Evolutionary conservation across 306 rosid genomes (phyloP).

Genomic region (Potentilla sterilis): DNA sequence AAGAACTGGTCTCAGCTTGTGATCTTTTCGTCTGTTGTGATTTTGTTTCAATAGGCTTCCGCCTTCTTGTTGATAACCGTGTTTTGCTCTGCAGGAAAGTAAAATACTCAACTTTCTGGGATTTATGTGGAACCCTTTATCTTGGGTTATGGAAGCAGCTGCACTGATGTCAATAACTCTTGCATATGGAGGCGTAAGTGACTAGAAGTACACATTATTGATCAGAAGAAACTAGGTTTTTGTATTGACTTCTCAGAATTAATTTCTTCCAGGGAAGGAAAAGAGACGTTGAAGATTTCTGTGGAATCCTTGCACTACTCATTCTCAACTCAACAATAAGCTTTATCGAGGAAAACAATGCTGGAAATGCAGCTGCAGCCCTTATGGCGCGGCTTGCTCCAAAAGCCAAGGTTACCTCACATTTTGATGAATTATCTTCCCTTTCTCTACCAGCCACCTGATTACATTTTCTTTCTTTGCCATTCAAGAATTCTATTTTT

Average conservation of each 20-base stretch:
- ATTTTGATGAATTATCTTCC: not conserved
- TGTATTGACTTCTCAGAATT: not conserved
- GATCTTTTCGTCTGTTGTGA: not conserved
- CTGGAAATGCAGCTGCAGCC: constrained; percentile 31
- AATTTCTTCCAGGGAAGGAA: constrained; percentile 18
- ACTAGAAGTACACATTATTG: not conserved
- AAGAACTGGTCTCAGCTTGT: not conserved
- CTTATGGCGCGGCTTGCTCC: constrained; percentile 35
- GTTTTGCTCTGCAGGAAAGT: constrained; percentile 20
- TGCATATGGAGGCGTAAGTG: constrained; percentile 20
- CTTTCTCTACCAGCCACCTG: not conserved
- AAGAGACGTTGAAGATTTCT: constrained; percentile 19
- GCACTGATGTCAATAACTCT: constrained; percentile 25
- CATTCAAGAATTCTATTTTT: not conserved
- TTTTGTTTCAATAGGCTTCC: not conserved
- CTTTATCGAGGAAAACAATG: constrained; percentile 29
- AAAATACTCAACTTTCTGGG: constrained; percentile 25
- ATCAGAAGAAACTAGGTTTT: constrained; percentile 3
- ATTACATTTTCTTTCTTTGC: not conserved
- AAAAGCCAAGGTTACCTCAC: constrained; percentile 22
- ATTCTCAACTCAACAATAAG: constrained; percentile 29
- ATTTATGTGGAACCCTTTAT: constrained; percentile 32
- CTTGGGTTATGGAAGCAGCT: constrained; percentile 38
- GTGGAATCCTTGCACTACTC: constrained; percentile 19
- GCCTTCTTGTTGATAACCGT: not conserved